These are phyloP conservation scores for Boletus patriciae DNA, from an alignment of 768 basidiomycete species.

Conservation along the genomic window DNA sequence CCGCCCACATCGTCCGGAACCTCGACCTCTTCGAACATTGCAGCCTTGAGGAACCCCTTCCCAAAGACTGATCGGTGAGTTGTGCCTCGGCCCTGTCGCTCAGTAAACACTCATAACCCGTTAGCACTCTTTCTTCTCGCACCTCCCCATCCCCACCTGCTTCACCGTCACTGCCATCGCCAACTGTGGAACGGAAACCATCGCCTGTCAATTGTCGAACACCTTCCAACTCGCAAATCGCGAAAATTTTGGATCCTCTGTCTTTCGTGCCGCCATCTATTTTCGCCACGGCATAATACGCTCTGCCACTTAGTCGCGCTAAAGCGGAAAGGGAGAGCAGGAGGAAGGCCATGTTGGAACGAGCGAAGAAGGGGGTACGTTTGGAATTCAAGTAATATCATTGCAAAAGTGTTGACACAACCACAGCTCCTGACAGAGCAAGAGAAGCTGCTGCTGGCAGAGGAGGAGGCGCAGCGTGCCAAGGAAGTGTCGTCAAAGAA, in stretches of 20 bases:
- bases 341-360: conserved; percentile 66
- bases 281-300: conserved; percentile 61
- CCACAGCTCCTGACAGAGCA: conserved; percentile 59
- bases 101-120: conserved; percentile 67
- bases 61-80: conserved; percentile 66
- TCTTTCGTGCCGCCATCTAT: conserved; percentile 69
- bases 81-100: conserved; percentile 23
- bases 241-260: conserved; percentile 36
- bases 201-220: conserved; percentile 26
- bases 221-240: conserved; percentile 34
- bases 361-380: conserved; percentile 75
- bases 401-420: neutral
- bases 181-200: conserved; percentile 19
- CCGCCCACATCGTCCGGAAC: conserved; percentile 11
- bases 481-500: conserved; percentile 27
- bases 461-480: conserved; percentile 46
- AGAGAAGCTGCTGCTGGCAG: conserved; percentile 60
- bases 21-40: conserved; percentile 12
- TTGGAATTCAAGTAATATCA: neutral
- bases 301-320: conserved; percentile 54
- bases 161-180: neutral
- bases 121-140: conserved; percentile 40
- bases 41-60: conserved; percentile 37
- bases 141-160: conserved; percentile 25
- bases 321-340: conserved; percentile 72